phyloP scores from a whole-genome alignment of 139 green algal species.

The Ettlia oleoabundans region DNA sequence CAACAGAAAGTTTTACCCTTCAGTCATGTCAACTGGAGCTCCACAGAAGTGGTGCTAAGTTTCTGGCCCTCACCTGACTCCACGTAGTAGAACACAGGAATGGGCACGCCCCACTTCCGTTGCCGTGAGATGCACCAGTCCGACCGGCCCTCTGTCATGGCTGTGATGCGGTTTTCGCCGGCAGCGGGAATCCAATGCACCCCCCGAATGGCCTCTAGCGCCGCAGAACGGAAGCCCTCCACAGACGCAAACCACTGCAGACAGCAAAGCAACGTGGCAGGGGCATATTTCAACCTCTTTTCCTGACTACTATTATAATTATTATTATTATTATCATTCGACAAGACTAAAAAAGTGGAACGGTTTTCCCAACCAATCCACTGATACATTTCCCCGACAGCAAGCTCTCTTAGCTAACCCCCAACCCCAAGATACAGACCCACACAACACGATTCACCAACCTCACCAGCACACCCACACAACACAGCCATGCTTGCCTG shows the following conservation, averaged over 20 bases:
- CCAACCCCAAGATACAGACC: too few relatives aligned
- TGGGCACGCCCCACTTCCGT: conserved; percentile 97
- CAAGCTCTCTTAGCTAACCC: too few relatives aligned
- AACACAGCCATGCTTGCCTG: conserved; percentile 80
- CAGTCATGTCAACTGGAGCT: not conserved
- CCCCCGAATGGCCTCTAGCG: conserved; percentile 73
- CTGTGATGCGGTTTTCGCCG: conserved; percentile 83
- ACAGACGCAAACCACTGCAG: conserved; percentile 84
- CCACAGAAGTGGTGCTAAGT: too few relatives aligned
- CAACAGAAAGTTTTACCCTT: not conserved
- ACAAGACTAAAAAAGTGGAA: too few relatives aligned
- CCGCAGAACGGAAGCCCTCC: conserved; percentile 82
- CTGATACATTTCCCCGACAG: too few relatives aligned
- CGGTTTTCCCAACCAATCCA: too few relatives aligned
- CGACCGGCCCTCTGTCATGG: conserved; percentile 89
- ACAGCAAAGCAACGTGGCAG: too few relatives aligned
- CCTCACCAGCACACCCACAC: not conserved
- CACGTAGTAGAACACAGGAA: conserved; percentile 96
- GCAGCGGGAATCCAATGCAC: conserved; percentile 87
- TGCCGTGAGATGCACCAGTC: conserved; percentile 99
- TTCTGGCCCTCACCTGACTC: conserved; percentile 63
- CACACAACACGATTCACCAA: not conserved
- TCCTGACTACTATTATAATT: too few relatives aligned
- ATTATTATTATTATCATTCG: too few relatives aligned
- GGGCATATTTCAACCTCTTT: too few relatives aligned